Conservation (phyloP, 1,139 yeast species). For the Magnusiomyces ingens region DNA sequence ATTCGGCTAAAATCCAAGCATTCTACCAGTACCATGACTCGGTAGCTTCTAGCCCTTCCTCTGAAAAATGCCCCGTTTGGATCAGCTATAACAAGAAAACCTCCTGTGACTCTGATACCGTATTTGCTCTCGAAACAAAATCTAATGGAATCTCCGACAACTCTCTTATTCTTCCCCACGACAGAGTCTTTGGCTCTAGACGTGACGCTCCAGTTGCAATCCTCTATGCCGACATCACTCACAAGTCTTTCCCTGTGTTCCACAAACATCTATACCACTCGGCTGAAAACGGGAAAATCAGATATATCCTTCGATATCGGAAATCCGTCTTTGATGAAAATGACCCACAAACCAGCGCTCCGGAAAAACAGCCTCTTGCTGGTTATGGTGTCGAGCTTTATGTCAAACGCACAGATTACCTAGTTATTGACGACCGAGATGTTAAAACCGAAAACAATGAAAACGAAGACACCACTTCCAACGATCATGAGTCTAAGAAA, state of each 20-base stretch:
- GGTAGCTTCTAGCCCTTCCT: slow-evolving; percentile 25
- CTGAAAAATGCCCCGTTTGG: slow-evolving; percentile 37
- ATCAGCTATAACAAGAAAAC: slow-evolving; percentile 44
- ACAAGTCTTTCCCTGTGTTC: slow-evolving; percentile 45
- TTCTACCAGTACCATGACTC: slow-evolving; percentile 49
- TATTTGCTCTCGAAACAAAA: slow-evolving; percentile 57
- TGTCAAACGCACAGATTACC: slow-evolving; percentile 56
- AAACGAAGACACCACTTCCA: slow-evolving; percentile 12
- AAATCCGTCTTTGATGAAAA: slow-evolving; percentile 32
- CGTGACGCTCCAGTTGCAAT: slow-evolving; percentile 39
- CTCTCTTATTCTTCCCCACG: slow-evolving; percentile 40
- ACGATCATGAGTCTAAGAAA: slow-evolving; percentile 5
- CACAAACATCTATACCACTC: slow-evolving; percentile 54
- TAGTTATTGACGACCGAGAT: slow-evolving; percentile 56
- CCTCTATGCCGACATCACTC: slow-evolving; percentile 44
- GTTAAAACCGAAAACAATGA: slow-evolving; percentile 19
- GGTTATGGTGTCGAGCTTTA: slow-evolving; percentile 67
- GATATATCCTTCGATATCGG: slow-evolving; percentile 66
- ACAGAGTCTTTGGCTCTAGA: slow-evolving; percentile 50
- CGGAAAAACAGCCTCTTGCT: slow-evolving; percentile 37
- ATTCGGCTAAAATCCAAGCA: slow-evolving; percentile 58
- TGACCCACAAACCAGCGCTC: slow-evolving; percentile 11
- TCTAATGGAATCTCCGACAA: slow-evolving; percentile 19
- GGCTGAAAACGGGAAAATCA: slow-evolving; percentile 57
- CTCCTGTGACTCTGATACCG: slow-evolving; percentile 57